These are phyloP conservation scores for Didymella sp. DNA, from an alignment of 2,329 filamentous ascomycete genomes.

Conservation along the genomic window DNA sequence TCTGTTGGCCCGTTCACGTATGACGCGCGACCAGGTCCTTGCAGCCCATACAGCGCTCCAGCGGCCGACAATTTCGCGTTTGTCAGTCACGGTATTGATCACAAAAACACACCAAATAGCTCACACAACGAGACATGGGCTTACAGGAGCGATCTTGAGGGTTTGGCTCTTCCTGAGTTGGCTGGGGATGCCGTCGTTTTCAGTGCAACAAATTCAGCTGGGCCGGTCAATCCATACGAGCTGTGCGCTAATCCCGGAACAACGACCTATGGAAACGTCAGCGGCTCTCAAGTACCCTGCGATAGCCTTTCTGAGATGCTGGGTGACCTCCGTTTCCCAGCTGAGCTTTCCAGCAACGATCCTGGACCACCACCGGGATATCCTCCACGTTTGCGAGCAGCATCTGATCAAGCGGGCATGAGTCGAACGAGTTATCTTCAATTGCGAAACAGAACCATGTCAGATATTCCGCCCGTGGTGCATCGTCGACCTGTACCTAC, in stretches of 20 bases:
- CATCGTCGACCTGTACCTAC: conserved; percentile 12
- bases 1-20: neutral
- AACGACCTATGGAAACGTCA: neutral
- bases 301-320: conserved; percentile 17
- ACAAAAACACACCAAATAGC: neutral
- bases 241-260: neutral
- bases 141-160: neutral
- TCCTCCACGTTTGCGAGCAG: neutral
- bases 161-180: conserved; percentile 16
- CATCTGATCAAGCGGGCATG: neutral
- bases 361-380: conserved; percentile 12
- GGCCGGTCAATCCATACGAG: conserved; percentile 30
- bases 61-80: neutral
- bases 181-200: conserved; percentile 20
- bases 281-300: too few relatives aligned
- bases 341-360: conserved; percentile 18
- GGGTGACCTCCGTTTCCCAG: conserved; percentile 18
- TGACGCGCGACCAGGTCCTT: neutral
- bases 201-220: conserved; percentile 30
- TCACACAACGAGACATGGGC: neutral
- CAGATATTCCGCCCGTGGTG: neutral
- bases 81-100: neutral
- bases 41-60: neutral
- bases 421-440: neutral
- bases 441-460: neutral